Percentiles rank a stretch among this genome's conserved stretches.
Evolutionary conservation across 1,284 basidiomycete species (phyloP).

Genomic region (Malassezia yamatoensis): DNA sequence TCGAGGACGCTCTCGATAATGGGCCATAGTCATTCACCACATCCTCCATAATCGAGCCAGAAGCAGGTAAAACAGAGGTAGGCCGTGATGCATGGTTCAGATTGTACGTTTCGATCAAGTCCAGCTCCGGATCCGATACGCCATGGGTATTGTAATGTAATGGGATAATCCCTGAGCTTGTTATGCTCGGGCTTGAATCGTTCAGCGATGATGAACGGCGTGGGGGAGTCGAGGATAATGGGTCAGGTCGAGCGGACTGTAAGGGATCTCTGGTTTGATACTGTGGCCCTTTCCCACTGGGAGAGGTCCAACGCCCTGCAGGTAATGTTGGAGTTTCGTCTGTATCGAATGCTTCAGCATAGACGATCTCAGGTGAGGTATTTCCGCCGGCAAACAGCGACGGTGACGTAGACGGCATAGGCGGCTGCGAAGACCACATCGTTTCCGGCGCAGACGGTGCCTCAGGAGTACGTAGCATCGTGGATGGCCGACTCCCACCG

Average conservation of each 20-base stretch:
- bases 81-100: background rate
- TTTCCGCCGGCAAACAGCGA: background rate
- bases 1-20: background rate
- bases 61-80: background rate
- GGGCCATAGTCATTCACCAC: slow-evolving; percentile 4
- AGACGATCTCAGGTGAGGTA: background rate
- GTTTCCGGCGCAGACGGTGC: background rate
- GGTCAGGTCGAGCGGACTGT: background rate
- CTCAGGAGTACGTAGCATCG: background rate
- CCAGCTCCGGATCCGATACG: background rate
- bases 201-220: background rate
- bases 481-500: background rate
- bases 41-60: background rate
- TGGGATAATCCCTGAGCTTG: background rate
- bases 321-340: background rate
- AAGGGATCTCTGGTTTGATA: background rate
- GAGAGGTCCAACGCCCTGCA: background rate
- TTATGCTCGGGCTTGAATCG: background rate
- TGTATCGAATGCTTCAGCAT: background rate
- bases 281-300: background rate
- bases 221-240: background rate
- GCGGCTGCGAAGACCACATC: background rate
- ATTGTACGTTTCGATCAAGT: slow-evolving; percentile 4
- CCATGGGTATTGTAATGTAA: background rate
- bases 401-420: background rate